Base-by-base conservation (phyloP, 2,329 filamentous ascomycete genomes). In the Fusarium sp. region DNA sequence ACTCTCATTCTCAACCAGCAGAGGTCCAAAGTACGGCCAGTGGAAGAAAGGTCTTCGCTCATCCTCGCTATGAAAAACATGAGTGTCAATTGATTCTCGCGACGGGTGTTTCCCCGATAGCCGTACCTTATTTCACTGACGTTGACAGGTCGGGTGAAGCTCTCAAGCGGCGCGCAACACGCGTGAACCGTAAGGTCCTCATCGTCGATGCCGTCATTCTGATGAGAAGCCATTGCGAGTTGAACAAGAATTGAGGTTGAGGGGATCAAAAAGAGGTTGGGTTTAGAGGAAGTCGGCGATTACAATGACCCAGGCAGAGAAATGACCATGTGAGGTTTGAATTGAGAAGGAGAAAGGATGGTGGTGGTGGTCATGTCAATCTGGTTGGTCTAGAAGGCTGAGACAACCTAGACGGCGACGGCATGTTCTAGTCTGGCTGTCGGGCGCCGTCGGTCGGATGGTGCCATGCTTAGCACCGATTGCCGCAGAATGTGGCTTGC, bases 1-100 rank as follows among this genome's bases (percentile, higher is more conserved):
- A 71, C 88, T 89, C 72, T 91, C 89, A 75, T 95, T 95, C 74
- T 93, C 90, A 81, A 95, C 94, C 13, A 95, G 84, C 45, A 95
- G 82, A 0, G 92, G 89, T 0, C 91, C 92, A 42, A 93, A 83
- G 45, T 92, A 82, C 0, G 93, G 93, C 79, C 88, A 75, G 47
- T 73, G 67, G 40, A 73, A 64, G 61, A 76, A 64, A 9, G 66
- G 72, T 24, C 45, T 59, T 7, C 27, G 35, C 20, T 66, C 50
- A 5, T 40, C 56, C 27, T 69, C 70, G 10, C 64, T 68, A 8
- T 24, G 52, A 14, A 42, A 42, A 31, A 6, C 0, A 24, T 35
- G 13, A 31, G n/a, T 13, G 34, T 40, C 54, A 58, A 38, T 58
- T 35, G 22, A 10, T 40, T 35, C 27, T 20, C 14, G 56, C 14